Conservation (phyloP, 2,329 filamentous ascomycete species). For the Fusarium subtropicale region DNA sequence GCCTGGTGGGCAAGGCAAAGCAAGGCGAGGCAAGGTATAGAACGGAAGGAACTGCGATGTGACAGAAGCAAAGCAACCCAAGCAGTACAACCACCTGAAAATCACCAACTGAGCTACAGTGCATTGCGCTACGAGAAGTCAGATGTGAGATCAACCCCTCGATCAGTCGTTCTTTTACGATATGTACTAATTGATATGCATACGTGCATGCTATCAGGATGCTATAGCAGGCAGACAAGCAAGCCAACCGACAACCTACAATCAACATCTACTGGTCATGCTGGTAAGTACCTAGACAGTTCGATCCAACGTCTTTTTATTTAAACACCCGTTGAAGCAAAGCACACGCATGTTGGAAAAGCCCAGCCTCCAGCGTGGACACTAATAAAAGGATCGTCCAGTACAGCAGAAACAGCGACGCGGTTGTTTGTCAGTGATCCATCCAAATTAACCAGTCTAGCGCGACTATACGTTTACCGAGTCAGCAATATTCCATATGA, state of each 20-base stretch:
- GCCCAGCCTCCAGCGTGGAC: slow-evolving; percentile 24
- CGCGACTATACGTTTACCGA: slow-evolving; percentile 16
- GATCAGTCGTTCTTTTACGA: slow-evolving; percentile 10
- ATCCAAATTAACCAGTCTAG: slow-evolving; percentile 25
- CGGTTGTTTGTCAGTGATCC: slow-evolving; percentile 30
- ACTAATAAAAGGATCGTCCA: slow-evolving; percentile 39
- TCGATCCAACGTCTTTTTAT: not conserved
- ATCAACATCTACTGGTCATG: not conserved
- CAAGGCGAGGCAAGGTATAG: slow-evolving; percentile 13
- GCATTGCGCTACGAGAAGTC: slow-evolving; percentile 19
- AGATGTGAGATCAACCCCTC: slow-evolving; percentile 43
- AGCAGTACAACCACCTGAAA: slow-evolving; percentile 34
- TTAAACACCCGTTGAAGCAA: not conserved
- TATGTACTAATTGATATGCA: not conserved
- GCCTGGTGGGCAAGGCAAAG: not conserved
- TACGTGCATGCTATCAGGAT: not conserved
- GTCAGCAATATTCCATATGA: not conserved
- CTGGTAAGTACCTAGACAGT: not conserved
- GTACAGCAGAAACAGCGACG: slow-evolving; percentile 28
- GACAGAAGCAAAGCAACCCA: slow-evolving; percentile 7
- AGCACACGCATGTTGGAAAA: slow-evolving; percentile 15
- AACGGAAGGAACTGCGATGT: slow-evolving; percentile 13
- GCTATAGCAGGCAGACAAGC: not conserved
- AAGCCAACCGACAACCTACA: not conserved
- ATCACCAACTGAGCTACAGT: slow-evolving; percentile 29